Conservation (phyloP, 2,329 filamentous ascomycete genomes). For the Xylariales sp. region DNA sequence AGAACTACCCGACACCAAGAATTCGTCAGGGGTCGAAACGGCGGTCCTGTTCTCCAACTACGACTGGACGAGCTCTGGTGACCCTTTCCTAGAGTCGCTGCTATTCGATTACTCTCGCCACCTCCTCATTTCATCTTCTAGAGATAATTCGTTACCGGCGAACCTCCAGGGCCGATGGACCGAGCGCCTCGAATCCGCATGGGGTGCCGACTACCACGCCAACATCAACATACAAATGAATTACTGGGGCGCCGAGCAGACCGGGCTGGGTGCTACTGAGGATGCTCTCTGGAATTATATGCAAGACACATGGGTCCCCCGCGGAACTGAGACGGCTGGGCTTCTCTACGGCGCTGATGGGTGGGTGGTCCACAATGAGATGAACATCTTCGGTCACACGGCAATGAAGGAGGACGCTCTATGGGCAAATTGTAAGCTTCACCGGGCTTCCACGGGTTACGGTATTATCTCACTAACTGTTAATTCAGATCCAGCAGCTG, state of each 20-base stretch:
- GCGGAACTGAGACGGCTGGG: constrained; percentile 63
- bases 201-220: constrained; percentile 67
- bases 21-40: constrained; percentile 56
- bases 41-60: constrained; percentile 50
- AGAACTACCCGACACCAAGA: constrained; percentile 57
- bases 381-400: constrained; percentile 69
- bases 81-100: constrained; percentile 64
- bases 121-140: constrained; percentile 65
- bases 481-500: constrained; percentile 54
- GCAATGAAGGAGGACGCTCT: constrained; percentile 50
- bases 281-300: constrained; percentile 65
- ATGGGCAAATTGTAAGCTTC: constrained; percentile 48
- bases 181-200: constrained; percentile 54
- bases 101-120: constrained; percentile 66
- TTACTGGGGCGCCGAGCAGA: constrained; percentile 66
- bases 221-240: constrained; percentile 74
- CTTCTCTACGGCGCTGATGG: constrained; percentile 65
- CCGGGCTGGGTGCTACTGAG: constrained; percentile 60
- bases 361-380: constrained; percentile 68
- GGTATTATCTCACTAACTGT: constrained; percentile 9
- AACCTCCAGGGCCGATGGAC: constrained; percentile 70
- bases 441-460: no score
- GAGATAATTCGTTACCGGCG: constrained; percentile 62
- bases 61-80: constrained; percentile 50
- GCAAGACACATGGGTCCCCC: constrained; percentile 62